Evolutionary conservation across 139 green algal genomes (phyloP).

Genomic region (Chlamydomonas sphaeroides): DNA sequence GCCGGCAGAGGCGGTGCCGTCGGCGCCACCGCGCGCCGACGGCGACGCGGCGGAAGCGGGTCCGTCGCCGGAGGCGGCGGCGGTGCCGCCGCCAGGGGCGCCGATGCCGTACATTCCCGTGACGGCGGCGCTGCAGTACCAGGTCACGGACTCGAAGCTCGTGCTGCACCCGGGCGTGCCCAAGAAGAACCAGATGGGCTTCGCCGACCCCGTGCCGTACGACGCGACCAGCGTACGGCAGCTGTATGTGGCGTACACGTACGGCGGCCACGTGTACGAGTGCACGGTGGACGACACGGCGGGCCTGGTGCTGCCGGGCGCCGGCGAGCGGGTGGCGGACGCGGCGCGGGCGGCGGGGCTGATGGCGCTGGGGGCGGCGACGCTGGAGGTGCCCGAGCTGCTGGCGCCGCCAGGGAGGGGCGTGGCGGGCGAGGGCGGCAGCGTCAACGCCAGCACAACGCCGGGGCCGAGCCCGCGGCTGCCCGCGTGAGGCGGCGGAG

Average conservation of each 20-base stretch:
- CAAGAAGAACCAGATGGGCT: constrained; percentile 69
- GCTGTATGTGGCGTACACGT: constrained; percentile 57
- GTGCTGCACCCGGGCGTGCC: constrained; percentile 54
- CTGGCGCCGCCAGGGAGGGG: background rate
- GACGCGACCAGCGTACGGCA: constrained; percentile 18
- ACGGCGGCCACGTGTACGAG: constrained; percentile 49
- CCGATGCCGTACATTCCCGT: constrained; percentile 55
- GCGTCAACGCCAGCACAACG: too few species aligned
- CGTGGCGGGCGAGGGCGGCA: background rate
- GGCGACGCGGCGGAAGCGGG: too few species aligned
- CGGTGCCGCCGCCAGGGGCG: background rate
- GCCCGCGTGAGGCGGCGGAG: too few species aligned
- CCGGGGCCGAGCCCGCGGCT: too few species aligned
- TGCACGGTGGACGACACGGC: constrained; percentile 49
- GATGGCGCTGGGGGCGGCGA: constrained; percentile 29
- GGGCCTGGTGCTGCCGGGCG: constrained; percentile 45
- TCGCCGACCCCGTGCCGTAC: constrained; percentile 53
- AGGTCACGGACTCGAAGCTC: constrained; percentile 55
- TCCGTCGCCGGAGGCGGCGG: too few species aligned
- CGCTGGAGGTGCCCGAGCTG: background rate
- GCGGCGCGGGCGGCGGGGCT: constrained; percentile 1
- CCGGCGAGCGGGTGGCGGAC: constrained; percentile 17
- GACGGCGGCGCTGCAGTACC: constrained; percentile 66
- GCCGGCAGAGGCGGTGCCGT: too few species aligned
- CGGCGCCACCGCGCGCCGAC: background rate